These are phyloP conservation scores for Ophiosphaerella narmari DNA, from an alignment of 2,329 filamentous ascomycete genomes.

Conservation along the genomic window DNA sequence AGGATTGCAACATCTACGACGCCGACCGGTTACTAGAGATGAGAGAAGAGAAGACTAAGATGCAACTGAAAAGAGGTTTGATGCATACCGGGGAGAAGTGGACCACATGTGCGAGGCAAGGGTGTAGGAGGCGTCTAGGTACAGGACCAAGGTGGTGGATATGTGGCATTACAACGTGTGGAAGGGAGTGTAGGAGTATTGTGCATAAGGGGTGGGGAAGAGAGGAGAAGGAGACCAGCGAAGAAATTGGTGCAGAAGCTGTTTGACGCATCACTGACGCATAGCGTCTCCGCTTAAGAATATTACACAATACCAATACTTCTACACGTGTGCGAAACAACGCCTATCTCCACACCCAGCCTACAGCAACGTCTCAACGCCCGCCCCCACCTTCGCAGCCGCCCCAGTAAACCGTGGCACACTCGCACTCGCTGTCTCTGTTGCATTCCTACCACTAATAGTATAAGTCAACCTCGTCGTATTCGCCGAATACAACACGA, in stretches of 20 bases:
- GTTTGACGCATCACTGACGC: not conserved
- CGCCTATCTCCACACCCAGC: too few relatives aligned
- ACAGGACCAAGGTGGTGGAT: conserved; percentile 33
- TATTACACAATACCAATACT: too few relatives aligned
- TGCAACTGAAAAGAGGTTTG: conserved; percentile 17
- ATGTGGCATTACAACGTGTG: conserved; percentile 11
- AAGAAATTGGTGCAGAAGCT: not conserved
- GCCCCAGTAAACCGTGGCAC: conserved; percentile 21
- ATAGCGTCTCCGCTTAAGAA: too few relatives aligned
- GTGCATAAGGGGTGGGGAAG: conserved; percentile 17
- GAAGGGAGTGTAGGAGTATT: conserved; percentile 17
- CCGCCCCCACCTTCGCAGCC: conserved; percentile 9
- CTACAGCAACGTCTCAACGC: conserved; percentile 7
- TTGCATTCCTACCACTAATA: conserved; percentile 12
- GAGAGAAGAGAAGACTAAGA: conserved; percentile 13
- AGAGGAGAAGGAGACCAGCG: not conserved
- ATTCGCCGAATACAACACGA: conserved; percentile 59
- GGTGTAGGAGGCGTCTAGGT: conserved; percentile 15
- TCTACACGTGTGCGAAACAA: too few relatives aligned
- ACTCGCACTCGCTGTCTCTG: conserved; percentile 7
- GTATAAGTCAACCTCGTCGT: conserved; percentile 59
- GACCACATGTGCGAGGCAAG: conserved; percentile 10
- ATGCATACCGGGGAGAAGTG: conserved; percentile 8
- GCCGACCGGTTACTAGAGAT: conserved; percentile 10
- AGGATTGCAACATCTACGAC: conserved; percentile 12